Percentiles rank a stretch among this genome's conserved stretches.
Evolutionary conservation across 257 asterid genomes (phyloP).

Genomic region (Solanum stenotomum): DNA sequence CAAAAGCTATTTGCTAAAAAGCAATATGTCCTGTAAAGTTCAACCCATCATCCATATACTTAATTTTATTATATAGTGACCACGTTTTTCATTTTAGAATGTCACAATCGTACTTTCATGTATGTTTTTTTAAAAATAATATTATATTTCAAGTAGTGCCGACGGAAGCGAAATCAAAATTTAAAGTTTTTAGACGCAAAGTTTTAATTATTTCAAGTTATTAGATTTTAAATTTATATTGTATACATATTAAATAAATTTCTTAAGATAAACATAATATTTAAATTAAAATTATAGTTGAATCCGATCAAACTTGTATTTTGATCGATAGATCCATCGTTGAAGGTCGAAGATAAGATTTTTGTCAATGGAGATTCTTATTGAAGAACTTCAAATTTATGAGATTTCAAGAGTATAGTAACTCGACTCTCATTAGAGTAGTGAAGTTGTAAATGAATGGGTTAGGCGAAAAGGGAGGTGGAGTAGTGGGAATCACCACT

Average conservation of each 20-base stretch:
- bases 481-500: too few species aligned
- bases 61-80: background rate
- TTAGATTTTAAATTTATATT: background rate
- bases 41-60: background rate
- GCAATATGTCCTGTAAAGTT: background rate
- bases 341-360: background rate
- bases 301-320: background rate
- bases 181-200: background rate
- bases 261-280: background rate
- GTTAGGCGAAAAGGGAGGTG: too few species aligned
- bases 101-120: background rate
- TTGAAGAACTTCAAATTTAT: too few species aligned
- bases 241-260: background rate
- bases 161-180: accelerated
- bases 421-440: too few species aligned
- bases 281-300: background rate
- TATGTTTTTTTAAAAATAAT: background rate
- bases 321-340: background rate
- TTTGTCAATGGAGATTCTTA: too few species aligned
- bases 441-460: too few species aligned
- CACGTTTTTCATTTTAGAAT: background rate
- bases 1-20: background rate
- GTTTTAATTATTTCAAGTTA: background rate
- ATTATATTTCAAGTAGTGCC: background rate
- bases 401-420: too few species aligned